phyloP scores from a whole-genome alignment of 163 green algal species.

The Scenedesmus sp. region DNA sequence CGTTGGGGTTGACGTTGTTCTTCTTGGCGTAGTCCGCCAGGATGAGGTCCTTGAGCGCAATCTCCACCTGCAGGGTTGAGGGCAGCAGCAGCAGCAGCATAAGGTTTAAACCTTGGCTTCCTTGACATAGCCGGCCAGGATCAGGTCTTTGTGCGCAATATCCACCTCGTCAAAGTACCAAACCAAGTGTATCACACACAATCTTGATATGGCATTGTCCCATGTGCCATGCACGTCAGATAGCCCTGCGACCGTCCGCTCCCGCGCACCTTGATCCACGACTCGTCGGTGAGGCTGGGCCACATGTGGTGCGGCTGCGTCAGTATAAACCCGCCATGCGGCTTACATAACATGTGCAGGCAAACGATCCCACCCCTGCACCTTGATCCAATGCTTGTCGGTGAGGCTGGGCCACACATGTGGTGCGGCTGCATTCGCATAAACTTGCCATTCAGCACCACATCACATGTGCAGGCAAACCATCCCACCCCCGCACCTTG shows the following conservation, averaged over 20 bases:
- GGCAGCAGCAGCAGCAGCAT: too few species aligned
- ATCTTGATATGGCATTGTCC: too few species aligned
- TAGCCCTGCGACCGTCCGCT: too few species aligned
- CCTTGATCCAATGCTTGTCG: conserved; percentile 95
- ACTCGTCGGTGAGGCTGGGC: conserved; percentile 86
- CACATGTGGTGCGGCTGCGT: conserved; percentile 98
- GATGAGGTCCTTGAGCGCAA: conserved; percentile 99
- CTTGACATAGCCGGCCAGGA: too few species aligned
- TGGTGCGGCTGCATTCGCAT: conserved; percentile 98
- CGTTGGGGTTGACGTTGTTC: conserved; percentile 99
- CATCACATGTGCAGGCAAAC: too few species aligned
- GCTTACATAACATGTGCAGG: too few species aligned
- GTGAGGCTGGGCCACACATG: conserved; percentile 94
- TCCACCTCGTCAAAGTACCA: too few species aligned
- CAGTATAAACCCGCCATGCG: conserved; percentile 72
- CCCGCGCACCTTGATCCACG: too few species aligned
- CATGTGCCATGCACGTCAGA: too few species aligned
- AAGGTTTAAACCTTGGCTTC: too few species aligned
- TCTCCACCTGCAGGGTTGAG: conserved; percentile 83
- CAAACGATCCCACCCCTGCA: neutral
- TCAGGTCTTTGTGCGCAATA: too few species aligned
- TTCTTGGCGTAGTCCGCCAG: conserved; percentile 99
- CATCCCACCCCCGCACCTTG: conserved; percentile 67
- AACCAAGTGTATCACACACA: too few species aligned
- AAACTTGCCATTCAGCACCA: conserved; percentile 16